These are phyloP conservation scores for Ustilaginoidea virens DNA, from an alignment of 2,329 filamentous ascomycete genomes.

Conservation along the genomic window DNA sequence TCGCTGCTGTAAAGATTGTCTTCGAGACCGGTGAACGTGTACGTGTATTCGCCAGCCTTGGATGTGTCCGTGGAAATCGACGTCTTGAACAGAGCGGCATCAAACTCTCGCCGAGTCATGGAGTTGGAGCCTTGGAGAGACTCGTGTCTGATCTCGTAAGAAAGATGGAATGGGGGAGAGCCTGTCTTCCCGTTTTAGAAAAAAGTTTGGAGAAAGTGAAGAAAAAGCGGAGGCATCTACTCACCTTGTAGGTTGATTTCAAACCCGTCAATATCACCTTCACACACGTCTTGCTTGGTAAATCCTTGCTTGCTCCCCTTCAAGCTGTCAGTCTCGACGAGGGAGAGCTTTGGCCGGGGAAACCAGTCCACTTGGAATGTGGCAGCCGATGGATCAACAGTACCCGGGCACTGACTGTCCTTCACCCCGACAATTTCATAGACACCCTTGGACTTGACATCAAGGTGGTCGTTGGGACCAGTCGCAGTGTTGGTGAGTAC, in stretches of 20 bases:
- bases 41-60: slow-evolving; percentile 70
- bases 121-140: slow-evolving; percentile 39
- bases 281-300: slow-evolving; percentile 71
- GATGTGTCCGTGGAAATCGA: slow-evolving; percentile 75
- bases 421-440: slow-evolving; percentile 68
- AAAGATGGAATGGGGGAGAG: slow-evolving; percentile 64
- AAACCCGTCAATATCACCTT: slow-evolving; percentile 83
- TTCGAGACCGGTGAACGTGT: slow-evolving; percentile 68
- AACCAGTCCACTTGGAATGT: slow-evolving; percentile 77
- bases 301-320: slow-evolving; percentile 36
- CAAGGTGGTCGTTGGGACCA: slow-evolving; percentile 50
- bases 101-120: slow-evolving; percentile 33
- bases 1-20: slow-evolving; percentile 77
- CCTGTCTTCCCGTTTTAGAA: too few relatives aligned
- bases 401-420: slow-evolving; percentile 70
- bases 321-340: slow-evolving; percentile 51
- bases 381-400: slow-evolving; percentile 57
- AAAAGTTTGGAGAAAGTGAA: too few relatives aligned
- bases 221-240: slow-evolving; percentile 13
- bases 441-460: slow-evolving; percentile 50
- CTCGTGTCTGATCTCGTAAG: slow-evolving; percentile 63
- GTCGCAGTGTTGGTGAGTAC: slow-evolving; percentile 32
- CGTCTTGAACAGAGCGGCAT: slow-evolving; percentile 59
- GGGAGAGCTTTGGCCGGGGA: slow-evolving; percentile 55
- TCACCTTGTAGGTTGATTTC: slow-evolving; percentile 66